Conservation (phyloP, 2,329 filamentous ascomycete genomes). For the Bisporella sp. region DNA sequence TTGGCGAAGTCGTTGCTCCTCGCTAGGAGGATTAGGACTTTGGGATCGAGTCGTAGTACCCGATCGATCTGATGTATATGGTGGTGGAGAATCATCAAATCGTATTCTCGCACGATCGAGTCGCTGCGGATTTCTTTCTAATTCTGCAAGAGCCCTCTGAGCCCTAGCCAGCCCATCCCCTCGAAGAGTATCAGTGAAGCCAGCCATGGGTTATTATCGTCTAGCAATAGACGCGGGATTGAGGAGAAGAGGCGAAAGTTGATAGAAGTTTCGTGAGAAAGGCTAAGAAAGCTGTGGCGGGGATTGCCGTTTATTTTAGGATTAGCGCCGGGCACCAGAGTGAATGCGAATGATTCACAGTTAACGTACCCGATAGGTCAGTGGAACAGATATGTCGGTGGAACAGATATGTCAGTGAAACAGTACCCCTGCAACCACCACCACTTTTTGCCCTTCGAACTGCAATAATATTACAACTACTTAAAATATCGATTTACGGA, state of each 20-base stretch:
- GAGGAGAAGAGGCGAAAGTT: not conserved
- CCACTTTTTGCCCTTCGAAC: no score
- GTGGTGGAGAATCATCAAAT: not conserved
- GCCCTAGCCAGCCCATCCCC: constrained; percentile 6
- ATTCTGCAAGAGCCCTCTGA: constrained; percentile 6
- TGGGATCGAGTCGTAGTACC: not conserved
- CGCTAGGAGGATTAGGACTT: not conserved
- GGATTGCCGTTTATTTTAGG: no score
- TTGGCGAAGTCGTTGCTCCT: not conserved
- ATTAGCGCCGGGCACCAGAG: no score
- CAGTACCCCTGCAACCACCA: no score
- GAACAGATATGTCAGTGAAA: no score
- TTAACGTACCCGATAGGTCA: no score
- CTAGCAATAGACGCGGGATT: not conserved
- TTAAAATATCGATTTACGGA: no score
- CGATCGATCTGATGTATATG: constrained; percentile 1
- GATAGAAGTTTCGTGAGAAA: no score
- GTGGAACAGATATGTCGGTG: no score
- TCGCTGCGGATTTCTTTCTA: not conserved
- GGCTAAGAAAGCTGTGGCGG: no score
- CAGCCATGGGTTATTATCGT: constrained; percentile 2
- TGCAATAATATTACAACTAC: no score
- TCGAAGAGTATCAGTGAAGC: constrained; percentile 5
- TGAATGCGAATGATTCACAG: no score
- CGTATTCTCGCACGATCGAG: constrained; percentile 1